A percentile compares a stretch with the other conserved stretches of the same genome.
phyloP scores from a whole-genome alignment of 2,329 filamentous ascomycete species.

The Colletotrichum sidae region DNA sequence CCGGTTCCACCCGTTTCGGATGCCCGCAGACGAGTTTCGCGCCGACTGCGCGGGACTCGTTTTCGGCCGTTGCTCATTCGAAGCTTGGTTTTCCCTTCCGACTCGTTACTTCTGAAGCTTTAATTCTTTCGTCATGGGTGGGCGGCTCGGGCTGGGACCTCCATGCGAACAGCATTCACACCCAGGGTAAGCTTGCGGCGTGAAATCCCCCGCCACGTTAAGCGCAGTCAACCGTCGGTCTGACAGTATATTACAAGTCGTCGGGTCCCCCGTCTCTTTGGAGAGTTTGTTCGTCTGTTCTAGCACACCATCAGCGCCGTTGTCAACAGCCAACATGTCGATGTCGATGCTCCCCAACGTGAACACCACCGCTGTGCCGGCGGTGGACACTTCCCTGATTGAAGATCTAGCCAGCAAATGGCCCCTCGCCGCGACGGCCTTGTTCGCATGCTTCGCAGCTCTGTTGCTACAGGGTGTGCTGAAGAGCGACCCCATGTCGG shows the following conservation, averaged over 20 bases:
- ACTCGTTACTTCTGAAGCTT: no score
- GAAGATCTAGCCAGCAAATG: constrained; percentile 12
- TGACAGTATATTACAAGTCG: constrained; percentile 17
- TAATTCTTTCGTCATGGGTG: background rate
- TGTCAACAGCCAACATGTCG: constrained; percentile 2
- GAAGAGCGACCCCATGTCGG: constrained; percentile 18
- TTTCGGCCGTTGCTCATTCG: no score
- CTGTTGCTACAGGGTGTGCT: constrained; percentile 12
- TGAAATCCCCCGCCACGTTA: no score
- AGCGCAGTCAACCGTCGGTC: background rate
- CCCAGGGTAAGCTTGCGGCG: no score
- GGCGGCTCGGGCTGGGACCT: background rate
- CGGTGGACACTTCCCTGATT: constrained; percentile 14
- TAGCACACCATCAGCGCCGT: background rate
- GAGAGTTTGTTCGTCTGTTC: background rate
- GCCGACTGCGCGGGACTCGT: background rate
- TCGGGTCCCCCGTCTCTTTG: background rate
- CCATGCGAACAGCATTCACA: constrained; percentile 1
- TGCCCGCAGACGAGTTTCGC: constrained; percentile 16
- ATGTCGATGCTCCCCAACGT: constrained; percentile 20
- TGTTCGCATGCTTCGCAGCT: constrained; percentile 12
- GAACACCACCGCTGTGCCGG: constrained; percentile 9
- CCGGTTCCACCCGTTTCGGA: constrained; percentile 24
- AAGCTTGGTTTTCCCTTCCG: no score
- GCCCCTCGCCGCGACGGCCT: constrained; percentile 17